Base-by-base conservation (phyloP, 2,329 filamentous ascomycete species). In the Diplocarpon rosae region DNA sequence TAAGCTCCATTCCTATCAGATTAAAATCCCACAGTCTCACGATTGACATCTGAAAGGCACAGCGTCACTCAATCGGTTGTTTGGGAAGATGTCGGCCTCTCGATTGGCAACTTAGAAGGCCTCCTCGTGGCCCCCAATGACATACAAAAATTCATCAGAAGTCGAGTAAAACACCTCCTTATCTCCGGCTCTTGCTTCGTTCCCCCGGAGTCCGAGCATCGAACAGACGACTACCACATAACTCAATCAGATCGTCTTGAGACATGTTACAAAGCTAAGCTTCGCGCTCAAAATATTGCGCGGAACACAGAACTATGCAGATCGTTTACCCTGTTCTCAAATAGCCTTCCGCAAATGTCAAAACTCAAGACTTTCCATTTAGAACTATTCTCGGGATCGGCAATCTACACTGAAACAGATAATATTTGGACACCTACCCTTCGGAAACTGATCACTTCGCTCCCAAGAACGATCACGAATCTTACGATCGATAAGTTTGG, bases 401-500 rank as follows among this genome's bases (percentile, higher is more conserved):
- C 27, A 6, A 28, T 28, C 13, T 20, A 41, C 17, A 41, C 27
- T 28, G 20, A 33, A 17, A n/a, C 30, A 16, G 12, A 41, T 13
- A 20, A 28, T 28, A 27, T 32, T 9, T 41, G 31, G 39, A 41
- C 31, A 27, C 16, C 32, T 6, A 35, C 30, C 2, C 7, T 41
- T 1, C 17, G 20, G 2, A 28, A 6, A 2, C 31, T 41, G 5
- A 12, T 34, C 8, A 28, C 31, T 9, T 41, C 31, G 3, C 38
- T 41, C 2, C 39, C 31, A 9, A 16, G 13, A 12, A 34, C 31
- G 16, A 30, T 35, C 20, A 41, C 39, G 7, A 34, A 20, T 16
- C 39, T 34, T 20, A 41, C 30, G 20, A 41, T 41, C 16, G 39
- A 41, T 14, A 41, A 33, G 10, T 7, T 41, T 27, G 31, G 39